phyloP scores from a whole-genome alignment of 140 eudicot genomes.

The Erigeron philadelphicus region DNA sequence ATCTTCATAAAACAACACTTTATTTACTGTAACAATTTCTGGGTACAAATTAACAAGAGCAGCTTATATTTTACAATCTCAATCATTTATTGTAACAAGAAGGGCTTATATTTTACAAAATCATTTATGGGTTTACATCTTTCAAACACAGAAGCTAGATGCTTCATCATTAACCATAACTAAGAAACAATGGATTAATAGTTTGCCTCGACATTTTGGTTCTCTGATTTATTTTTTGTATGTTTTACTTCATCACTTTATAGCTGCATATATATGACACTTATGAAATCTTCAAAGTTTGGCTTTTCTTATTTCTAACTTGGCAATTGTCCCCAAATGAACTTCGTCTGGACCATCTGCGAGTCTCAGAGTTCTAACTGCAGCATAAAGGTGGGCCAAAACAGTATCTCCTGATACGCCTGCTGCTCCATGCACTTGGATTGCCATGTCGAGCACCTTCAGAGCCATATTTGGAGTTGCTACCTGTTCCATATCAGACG shows the following conservation, averaged over 20 bases:
- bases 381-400: conserved; percentile 80
- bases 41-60: conserved; percentile 7
- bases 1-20: conserved; percentile 6
- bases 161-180: background rate
- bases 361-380: conserved; percentile 74
- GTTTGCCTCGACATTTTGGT: background rate
- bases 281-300: conserved; percentile 42
- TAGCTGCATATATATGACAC: background rate
- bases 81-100: background rate
- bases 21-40: background rate
- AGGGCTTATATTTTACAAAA: background rate
- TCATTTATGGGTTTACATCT: background rate
- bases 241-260: background rate
- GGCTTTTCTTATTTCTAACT: conserved; percentile 71
- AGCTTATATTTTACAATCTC: background rate
- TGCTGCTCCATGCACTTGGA: conserved; percentile 97
- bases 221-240: conserved; percentile 10
- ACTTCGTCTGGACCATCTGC: conserved; percentile 99
- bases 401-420: conserved; percentile 90
- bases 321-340: conserved; percentile 90
- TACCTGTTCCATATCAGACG: conserved; percentile 42
- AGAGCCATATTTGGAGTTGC: conserved; percentile 95
- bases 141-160: background rate
- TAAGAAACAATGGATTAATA: background rate
- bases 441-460: conserved; percentile 80